phyloP scores from a whole-genome alignment of 2,329 filamentous ascomycete genomes.

The Stagonosporopsis cucurbitacearum region DNA sequence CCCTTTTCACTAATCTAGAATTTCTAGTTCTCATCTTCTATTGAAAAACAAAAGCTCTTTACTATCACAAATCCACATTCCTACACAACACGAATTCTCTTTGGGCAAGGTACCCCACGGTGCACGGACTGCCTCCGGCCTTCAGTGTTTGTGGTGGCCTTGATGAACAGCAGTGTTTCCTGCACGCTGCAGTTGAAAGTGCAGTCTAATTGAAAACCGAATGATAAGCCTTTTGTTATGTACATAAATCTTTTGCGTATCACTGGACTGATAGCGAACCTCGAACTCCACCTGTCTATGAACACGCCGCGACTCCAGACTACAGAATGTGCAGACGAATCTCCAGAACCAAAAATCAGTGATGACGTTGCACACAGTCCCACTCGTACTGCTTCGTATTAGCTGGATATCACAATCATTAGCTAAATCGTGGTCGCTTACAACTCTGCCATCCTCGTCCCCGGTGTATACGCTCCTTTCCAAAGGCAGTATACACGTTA shows the following conservation, averaged over 20 bases:
- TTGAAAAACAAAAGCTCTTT: too few relatives aligned
- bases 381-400: constrained; percentile 59
- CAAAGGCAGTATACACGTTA: constrained; percentile 86
- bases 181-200: too few relatives aligned
- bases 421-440: constrained; percentile 29
- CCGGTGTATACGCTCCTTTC: constrained; percentile 87
- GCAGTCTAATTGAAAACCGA: too few relatives aligned
- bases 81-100: too few relatives aligned
- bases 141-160: too few relatives aligned
- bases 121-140: too few relatives aligned
- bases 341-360: not conserved
- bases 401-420: not conserved
- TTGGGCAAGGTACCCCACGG: too few relatives aligned
- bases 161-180: too few relatives aligned
- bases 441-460: constrained; percentile 87
- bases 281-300: not conserved
- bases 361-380: constrained; percentile 55
- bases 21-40: too few relatives aligned
- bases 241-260: not conserved
- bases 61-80: too few relatives aligned
- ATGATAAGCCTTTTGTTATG: not conserved
- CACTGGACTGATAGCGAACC: not conserved
- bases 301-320: not conserved
- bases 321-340: not conserved
- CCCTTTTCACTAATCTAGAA: too few relatives aligned